phyloP scores from a whole-genome alignment of 2,329 filamentous ascomycete genomes.

The Teratosphaeria destructans region DNA sequence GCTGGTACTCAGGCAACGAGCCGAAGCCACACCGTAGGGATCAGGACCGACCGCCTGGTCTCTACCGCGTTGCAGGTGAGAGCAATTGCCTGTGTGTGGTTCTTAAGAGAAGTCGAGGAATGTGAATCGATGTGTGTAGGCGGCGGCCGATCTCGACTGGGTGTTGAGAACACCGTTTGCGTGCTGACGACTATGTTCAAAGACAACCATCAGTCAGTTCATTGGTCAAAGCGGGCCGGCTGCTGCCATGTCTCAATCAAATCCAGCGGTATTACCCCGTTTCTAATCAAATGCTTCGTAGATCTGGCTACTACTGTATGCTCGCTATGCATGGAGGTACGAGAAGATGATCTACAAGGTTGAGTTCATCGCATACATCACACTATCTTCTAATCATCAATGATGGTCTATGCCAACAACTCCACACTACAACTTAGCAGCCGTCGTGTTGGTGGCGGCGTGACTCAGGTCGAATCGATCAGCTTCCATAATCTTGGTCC shows the following conservation, averaged over 20 bases:
- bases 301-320: too few relatives aligned
- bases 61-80: not conserved
- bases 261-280: too few relatives aligned
- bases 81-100: not conserved
- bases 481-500: conserved; percentile 65
- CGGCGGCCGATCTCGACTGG: not conserved
- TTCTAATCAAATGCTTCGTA: too few relatives aligned
- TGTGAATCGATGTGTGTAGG: not conserved
- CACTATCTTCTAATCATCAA: not conserved
- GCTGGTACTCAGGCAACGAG: not conserved
- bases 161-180: not conserved
- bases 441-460: not conserved
- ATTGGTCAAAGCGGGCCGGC: too few relatives aligned
- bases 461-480: conserved; percentile 54
- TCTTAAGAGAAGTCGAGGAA: not conserved
- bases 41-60: not conserved
- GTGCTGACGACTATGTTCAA: too few relatives aligned
- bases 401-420: not conserved
- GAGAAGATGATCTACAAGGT: too few relatives aligned
- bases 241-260: too few relatives aligned
- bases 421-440: not conserved
- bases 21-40: not conserved
- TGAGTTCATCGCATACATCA: not conserved
- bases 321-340: too few relatives aligned
- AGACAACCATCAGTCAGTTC: too few relatives aligned